Base-by-base conservation (phyloP, 2,329 filamentous ascomycete species). In the Colletotrichum chrysophilum region DNA sequence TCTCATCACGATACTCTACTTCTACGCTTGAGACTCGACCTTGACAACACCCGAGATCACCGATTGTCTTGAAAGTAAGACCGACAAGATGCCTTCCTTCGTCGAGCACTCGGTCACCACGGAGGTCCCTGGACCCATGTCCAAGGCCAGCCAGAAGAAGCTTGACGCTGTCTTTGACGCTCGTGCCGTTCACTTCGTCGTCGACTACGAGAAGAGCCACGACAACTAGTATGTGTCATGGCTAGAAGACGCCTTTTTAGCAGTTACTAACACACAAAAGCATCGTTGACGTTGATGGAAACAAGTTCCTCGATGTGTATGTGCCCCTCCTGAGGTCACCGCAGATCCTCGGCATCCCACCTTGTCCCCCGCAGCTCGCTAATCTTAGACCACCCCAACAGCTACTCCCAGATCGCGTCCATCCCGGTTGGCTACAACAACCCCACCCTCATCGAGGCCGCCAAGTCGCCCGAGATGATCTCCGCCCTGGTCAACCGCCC, bases 351-450 rank as follows among this genome's bases (percentile, higher is more conserved):
- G n/a, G 69, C 62, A 30, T 26, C 26, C 18, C 18, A 56, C 66
- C 21, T 52, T 52, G 43, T 62, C 16, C n/a, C 43, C 36, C 38
- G n/a, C 71, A 76, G 64, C 65, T 60, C 68, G 66, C 65, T 66
- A 60, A 64, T 67, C 60, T 66, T 12, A 3, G 6, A 32, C 66
- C 21, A 1, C 7, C 0, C 36, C 48, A 34, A 32, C 77, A 91
- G 90, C 71, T 95, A 95, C 84, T 93, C 94, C 66, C 94, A 96
- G 85, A 96, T 96, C 82, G 94, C 94, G 74, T 96, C 94, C 28
- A 96, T 96, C 79, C 94, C 94, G 12, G 91, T 96, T 65, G 94
- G 94, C 77, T 96, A 96, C 89, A 96, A 93, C 89, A 96, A 96
- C 85, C 89, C 93, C 13, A 85, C 90, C 67, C 90, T 96, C 76